Conservation (phyloP, 257 asterid species). For the Datura wrightii region DNA sequence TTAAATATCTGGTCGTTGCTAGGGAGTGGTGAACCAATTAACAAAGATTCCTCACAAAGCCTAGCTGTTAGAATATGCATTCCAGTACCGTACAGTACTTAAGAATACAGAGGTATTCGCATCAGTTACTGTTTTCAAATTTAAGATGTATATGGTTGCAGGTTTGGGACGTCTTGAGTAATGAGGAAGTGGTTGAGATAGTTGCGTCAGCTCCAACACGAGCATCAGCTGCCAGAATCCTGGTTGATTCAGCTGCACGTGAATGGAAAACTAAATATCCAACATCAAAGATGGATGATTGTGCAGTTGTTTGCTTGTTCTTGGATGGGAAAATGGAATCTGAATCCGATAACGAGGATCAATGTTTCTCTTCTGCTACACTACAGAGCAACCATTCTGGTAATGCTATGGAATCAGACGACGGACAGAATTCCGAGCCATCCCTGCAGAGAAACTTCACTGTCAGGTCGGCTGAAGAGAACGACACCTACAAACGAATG, state of each 20-base stretch:
- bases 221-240: conserved; percentile 76
- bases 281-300: conserved; percentile 94
- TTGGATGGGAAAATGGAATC: conserved; percentile 89
- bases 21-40: background rate
- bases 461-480: conserved; percentile 71
- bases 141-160: conserved; percentile 38
- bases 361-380: conserved; percentile 79
- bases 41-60: background rate
- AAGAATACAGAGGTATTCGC: background rate
- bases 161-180: conserved; percentile 98
- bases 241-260: conserved; percentile 87
- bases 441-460: conserved; percentile 81
- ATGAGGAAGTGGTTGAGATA: conserved; percentile 90
- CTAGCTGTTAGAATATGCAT: background rate
- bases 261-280: conserved; percentile 96
- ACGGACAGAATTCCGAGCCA: conserved; percentile 77
- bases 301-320: conserved; percentile 92
- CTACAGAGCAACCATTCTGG: conserved; percentile 83
- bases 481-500: conserved; percentile 49
- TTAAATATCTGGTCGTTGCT: background rate
- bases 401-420: conserved; percentile 72
- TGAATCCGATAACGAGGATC: conserved; percentile 86
- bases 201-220: conserved; percentile 78
- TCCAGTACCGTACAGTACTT: background rate
- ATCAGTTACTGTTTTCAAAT: background rate